Evolutionary conservation across 192 early-diverging fungal species (phyloP), one percentile per base, ranked within the genome.

Genomic region (Anaeromyces robustus): DNA sequence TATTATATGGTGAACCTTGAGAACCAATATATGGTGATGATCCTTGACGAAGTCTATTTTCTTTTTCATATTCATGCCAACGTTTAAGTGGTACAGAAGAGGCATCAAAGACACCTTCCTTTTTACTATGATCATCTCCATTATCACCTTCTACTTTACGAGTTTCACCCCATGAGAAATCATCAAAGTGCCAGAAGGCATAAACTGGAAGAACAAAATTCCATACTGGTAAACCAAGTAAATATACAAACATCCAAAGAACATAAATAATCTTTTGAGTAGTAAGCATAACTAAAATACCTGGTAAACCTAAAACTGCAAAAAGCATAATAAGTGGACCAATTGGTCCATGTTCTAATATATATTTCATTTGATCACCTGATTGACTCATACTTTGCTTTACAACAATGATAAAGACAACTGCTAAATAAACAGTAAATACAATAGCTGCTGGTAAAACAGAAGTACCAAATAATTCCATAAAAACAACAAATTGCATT

Each of bases 101-200:
- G 9, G 83, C 81, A 80, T 88, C 86, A 59, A 89, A 84, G 3
- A 22, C 18, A 29, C 80, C 84, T 37, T 83, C 30, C 39, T 88
- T 86, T 92, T 92, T 68, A n/a, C 52, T 68, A 9, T 68, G 52
- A 68, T 68, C 52, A n/a, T 18, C 52, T 11, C 95, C 94, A 59
- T 92, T 93, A 82, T 95, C 94, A 78, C 96, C 97, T 29, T 94
- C 87, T 16, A 97, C 94, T 26, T 94, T 78, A 85, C 97, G 94
- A 34, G 97, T 99, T 85, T 96, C 96, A 80, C 96, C 97, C 97
- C 97, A 99, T 22, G 95, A 96, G 84, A 99, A 99, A 84, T 99
- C 96, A 84, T 99, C 97, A 86, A 98, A 96, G 88, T 96, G 95
- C 97, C 97, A 99, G 91, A 96, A 99, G 29, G 97, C 88, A 86